Conservation (phyloP, 2,329 filamentous ascomycete genomes). For the Ilyonectria destructans region DNA sequence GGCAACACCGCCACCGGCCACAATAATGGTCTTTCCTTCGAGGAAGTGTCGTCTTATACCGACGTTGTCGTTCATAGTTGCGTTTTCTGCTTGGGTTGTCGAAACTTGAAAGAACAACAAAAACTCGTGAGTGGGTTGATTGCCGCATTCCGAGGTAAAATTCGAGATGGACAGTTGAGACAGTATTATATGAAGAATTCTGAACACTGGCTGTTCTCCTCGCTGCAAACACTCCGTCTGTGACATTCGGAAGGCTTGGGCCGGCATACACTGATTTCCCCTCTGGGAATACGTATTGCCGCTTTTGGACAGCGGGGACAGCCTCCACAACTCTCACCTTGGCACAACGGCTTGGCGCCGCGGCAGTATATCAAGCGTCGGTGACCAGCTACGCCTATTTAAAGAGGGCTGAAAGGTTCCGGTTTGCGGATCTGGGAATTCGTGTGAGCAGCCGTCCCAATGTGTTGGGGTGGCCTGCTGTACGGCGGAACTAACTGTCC, state of each 20-base stretch:
- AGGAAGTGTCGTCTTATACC: conserved; percentile 50
- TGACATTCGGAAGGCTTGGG: conserved; percentile 15
- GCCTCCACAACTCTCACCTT: conserved; percentile 4
- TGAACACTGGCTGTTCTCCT: not conserved
- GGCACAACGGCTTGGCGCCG: not conserved
- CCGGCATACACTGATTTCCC: conserved; percentile 48
- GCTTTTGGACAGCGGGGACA: conserved; percentile 28
- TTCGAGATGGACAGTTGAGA: conserved; percentile 1
- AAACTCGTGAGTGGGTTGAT: not conserved
- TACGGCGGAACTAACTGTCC: not conserved
- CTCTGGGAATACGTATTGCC: conserved; percentile 46
- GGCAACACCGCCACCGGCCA: conserved; percentile 62
- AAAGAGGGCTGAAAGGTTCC: not conserved
- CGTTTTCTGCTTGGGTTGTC: not conserved
- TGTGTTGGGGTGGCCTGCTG: conserved; percentile 4
- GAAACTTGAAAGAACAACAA: not conserved
- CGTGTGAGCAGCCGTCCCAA: conserved; percentile 2
- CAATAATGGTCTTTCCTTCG: conserved; percentile 59
- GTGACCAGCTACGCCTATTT: not conserved
- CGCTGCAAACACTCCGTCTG: conserved; percentile 6
- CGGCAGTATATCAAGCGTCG: not conserved
- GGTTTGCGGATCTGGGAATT: conserved; percentile 11
- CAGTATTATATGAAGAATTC: conserved; percentile 16
- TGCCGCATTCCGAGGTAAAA: conserved; percentile 1
- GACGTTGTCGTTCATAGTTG: conserved; percentile 34